A percentile compares a stretch with the other conserved stretches of the same genome.
Conservation (phyloP, 2,329 filamentous ascomycete genomes). For the Apiospora kogelbergensis region DNA sequence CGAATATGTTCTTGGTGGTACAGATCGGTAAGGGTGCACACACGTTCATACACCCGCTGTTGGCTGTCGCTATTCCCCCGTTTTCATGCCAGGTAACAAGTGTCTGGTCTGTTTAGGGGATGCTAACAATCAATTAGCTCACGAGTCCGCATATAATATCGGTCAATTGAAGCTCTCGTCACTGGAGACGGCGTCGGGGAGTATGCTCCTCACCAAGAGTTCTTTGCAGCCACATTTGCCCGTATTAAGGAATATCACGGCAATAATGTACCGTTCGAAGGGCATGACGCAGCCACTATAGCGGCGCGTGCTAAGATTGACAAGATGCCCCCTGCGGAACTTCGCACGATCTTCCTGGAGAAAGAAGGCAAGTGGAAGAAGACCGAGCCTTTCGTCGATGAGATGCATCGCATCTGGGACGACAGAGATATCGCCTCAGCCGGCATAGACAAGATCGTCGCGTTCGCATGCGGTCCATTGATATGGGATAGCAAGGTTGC, state of each 20-base stretch:
- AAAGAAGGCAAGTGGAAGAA: not conserved
- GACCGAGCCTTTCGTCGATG: not conserved
- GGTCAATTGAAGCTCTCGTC: not conserved
- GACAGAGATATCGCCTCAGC: not conserved
- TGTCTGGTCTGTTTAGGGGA: no score
- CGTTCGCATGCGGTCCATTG: not conserved
- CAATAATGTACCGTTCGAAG: not conserved
- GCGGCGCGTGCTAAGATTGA: not conserved
- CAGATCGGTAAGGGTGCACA: not conserved
- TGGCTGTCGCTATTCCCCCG: no score
- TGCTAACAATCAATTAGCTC: not conserved
- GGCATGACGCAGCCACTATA: no score
- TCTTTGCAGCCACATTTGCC: not conserved
- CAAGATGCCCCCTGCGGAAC: not conserved
- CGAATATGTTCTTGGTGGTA: not conserved
- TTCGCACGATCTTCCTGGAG: not conserved
- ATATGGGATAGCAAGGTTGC: not conserved
- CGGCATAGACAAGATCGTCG: not conserved
- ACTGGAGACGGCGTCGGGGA: not conserved
- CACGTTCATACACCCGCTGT: no score
- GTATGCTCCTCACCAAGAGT: not conserved
- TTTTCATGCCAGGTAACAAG: no score
- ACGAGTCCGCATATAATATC: not conserved
- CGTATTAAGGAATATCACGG: not conserved
- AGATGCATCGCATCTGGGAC: not conserved